These are phyloP conservation scores for Solanum gandarillasii DNA, from an alignment of 257 asterid genomes.

Conservation along the genomic window DNA sequence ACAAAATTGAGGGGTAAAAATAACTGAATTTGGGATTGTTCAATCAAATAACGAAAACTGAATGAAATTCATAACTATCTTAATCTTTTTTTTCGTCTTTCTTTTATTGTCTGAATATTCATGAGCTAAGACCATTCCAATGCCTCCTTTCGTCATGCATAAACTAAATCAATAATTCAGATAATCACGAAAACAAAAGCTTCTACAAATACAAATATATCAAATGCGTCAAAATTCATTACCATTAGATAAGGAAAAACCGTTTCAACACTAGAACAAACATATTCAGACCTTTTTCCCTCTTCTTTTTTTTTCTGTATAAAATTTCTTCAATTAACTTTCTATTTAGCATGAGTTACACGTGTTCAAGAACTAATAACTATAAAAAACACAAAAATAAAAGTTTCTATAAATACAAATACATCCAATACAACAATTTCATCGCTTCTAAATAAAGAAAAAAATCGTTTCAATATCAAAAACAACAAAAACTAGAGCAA, in stretches of 20 bases:
- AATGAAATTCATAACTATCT: not conserved
- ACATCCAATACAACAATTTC: not conserved
- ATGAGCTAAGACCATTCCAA: not conserved
- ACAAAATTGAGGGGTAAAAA: not conserved
- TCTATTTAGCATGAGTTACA: not conserved
- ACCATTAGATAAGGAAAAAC: no score
- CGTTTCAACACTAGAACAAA: not conserved
- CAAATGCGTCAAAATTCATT: no score
- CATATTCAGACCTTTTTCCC: not conserved
- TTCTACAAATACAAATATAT: no score
- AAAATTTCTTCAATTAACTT: accelerated
- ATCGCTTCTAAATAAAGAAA: no score
- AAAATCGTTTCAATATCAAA: no score
- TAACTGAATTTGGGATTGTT: not conserved
- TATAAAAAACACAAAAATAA: not conserved
- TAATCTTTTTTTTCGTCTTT: no score
- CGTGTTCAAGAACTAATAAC: no score
- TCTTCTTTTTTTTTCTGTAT: no score
- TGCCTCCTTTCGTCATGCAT: no score
- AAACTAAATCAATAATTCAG: no score
- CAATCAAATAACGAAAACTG: accelerated
- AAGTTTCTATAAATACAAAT: not conserved
- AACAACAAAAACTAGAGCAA: no score
- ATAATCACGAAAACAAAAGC: not conserved
- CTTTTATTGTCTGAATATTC: no score